These are phyloP conservation scores for Ustilago lituana DNA, from an alignment of 1,284 basidiomycete genomes.

Conservation along the genomic window DNA sequence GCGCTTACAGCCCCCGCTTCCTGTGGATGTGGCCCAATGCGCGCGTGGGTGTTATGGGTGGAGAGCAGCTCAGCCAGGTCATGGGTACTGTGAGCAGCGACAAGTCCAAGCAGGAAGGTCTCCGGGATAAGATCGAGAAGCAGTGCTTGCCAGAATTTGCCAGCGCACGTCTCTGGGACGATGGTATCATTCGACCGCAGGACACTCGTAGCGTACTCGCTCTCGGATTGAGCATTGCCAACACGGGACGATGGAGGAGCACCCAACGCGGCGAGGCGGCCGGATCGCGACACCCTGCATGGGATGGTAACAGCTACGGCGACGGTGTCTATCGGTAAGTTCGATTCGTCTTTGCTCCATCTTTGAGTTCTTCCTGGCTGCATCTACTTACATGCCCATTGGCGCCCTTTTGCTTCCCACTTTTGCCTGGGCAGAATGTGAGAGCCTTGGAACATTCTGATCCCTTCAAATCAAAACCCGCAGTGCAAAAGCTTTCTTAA, in stretches of 20 bases:
- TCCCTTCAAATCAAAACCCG: no score
- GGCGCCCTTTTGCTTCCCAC: no score
- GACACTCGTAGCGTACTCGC: slow-evolving; percentile 89
- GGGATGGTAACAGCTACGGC: slow-evolving; percentile 59
- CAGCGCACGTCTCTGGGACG: slow-evolving; percentile 90
- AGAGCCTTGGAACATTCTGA: no score
- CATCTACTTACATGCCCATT: no score
- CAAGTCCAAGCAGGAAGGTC: slow-evolving; percentile 66
- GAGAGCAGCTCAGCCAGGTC: slow-evolving; percentile 87
- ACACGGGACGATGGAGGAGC: slow-evolving; percentile 60
- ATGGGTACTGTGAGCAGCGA: slow-evolving; percentile 82
- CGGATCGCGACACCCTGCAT: slow-evolving; percentile 52
- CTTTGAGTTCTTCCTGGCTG: background rate
- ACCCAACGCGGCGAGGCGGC: slow-evolving; percentile 33
- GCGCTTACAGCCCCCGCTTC: slow-evolving; percentile 88
- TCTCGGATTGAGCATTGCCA: slow-evolving; percentile 79
- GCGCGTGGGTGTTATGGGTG: slow-evolving; percentile 95
- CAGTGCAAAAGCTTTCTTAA: no score
- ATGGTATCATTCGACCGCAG: slow-evolving; percentile 89
- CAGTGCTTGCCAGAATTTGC: slow-evolving; percentile 88
- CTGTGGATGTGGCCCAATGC: slow-evolving; percentile 99
- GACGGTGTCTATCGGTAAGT: slow-evolving; percentile 49
- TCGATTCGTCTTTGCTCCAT: background rate
- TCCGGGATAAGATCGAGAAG: slow-evolving; percentile 83
- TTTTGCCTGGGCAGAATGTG: no score